Percentiles rank a stretch among this genome's conserved stretches.
phyloP scores from a whole-genome alignment of 345 rosid genomes.

The Carallia pectinifolia region DNA sequence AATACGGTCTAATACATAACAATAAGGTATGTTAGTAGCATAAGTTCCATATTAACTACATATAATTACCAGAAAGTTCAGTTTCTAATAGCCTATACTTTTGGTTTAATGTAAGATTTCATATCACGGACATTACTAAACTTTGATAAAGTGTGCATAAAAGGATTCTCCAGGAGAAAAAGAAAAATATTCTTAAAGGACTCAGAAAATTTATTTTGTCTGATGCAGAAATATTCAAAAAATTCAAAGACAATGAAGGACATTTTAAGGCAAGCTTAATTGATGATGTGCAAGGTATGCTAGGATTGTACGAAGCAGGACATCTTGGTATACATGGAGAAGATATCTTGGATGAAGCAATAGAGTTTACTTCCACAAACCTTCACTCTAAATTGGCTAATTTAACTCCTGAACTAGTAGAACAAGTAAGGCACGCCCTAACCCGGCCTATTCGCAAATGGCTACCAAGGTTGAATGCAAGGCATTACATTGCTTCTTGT shows the following conservation, averaged over 20 bases:
- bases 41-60: background rate
- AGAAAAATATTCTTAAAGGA: too few species aligned
- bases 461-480: conserved; percentile 6
- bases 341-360: conserved; percentile 16
- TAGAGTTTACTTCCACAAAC: conserved; percentile 2
- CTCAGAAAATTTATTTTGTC: too few species aligned
- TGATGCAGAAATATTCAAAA: background rate
- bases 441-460: conserved; percentile 14
- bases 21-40: background rate
- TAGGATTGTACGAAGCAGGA: conserved; percentile 23
- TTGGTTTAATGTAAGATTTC: too few species aligned
- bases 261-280: conserved; percentile 5
- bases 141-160: too few species aligned
- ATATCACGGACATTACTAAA: too few species aligned
- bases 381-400: background rate
- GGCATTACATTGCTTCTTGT: background rate
- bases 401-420: background rate
- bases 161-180: too few species aligned
- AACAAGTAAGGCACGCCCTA: conserved; percentile 13
- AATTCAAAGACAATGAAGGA: conserved; percentile 3
- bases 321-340: conserved; percentile 18
- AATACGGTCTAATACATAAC: too few species aligned
- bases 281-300: conserved; percentile 1
- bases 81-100: too few species aligned
- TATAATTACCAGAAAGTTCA: background rate